Evolutionary conservation across 805 yeast species (phyloP), one percentile per base, ranked within the genome.

Genomic region (Lachancea mirantina): DNA sequence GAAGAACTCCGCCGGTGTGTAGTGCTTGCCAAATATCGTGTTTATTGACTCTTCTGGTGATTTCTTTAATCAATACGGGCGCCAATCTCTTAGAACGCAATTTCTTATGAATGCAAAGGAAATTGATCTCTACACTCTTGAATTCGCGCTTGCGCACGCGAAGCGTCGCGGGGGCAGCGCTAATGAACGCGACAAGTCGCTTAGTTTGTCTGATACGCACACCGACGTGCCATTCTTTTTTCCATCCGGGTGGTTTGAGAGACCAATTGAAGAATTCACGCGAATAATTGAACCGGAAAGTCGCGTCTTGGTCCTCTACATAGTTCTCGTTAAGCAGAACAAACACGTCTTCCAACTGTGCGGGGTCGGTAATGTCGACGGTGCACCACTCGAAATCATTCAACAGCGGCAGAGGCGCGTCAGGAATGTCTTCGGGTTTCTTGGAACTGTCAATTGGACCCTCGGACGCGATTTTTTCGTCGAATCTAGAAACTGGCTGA

Each of bases 1-100:
- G 67, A 2, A 85, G 78, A 3, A 78, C 76, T 8, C 97, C 98
- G 0, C 89, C 95, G 7, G 98, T 89, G 60, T 84, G 85, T 39
- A 92, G 69, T 0, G 97, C 98, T 58, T 88, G 96, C 95, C 96
- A 92, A 39, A 88, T 82, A 38, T 83, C 74, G 26, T 70, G 68
- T 41, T 74, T 70, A 60, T 92, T 89, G 42, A 92, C 92, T 46
- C 97, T 71, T 54, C 98, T 72, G 4, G 97, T 92, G 44, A 92
- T 81, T 59, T 92, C 98, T 50, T 83, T 83, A 58, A 92, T 92
- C 49, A 92, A 65, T 8, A 92, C 82, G 1, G 98, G 98, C 1
- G 98, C 88, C 54, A 92, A 68, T 49, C 98, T 76, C 58, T 92
- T 92, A n/a, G 85, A 70, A 53, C 98, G 72, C 45, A 92, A 69